Evolutionary conservation across 2,329 filamentous ascomycete genomes (phyloP).

Genomic region (Claviceps paspali): DNA sequence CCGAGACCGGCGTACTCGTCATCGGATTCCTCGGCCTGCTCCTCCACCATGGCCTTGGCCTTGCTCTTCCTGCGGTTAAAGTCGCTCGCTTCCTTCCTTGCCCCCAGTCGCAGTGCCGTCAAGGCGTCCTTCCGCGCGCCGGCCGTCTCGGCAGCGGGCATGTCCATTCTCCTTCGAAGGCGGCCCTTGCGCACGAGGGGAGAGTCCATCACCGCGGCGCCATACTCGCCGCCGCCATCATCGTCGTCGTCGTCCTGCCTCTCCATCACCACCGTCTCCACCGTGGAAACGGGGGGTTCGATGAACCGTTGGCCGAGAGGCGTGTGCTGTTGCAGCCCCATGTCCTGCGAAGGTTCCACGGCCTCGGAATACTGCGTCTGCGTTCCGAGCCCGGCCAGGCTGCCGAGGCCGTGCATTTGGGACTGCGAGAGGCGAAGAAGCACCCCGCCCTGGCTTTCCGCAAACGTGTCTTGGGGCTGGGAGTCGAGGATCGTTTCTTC

Average conservation of each 20-base stretch:
- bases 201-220: slow-evolving; percentile 35
- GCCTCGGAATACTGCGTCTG: slow-evolving; percentile 52
- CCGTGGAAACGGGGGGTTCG: slow-evolving; percentile 49
- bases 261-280: slow-evolving; percentile 47
- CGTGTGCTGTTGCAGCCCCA: slow-evolving; percentile 57
- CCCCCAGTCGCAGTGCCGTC: too few relatives aligned
- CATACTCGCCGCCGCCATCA: slow-evolving; percentile 19
- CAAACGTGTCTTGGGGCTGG: slow-evolving; percentile 20
- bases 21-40: slow-evolving; percentile 93
- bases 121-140: too few relatives aligned
- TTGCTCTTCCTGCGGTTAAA: slow-evolving; percentile 80
- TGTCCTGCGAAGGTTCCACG: slow-evolving; percentile 67
- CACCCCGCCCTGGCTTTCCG: slow-evolving; percentile 28
- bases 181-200: slow-evolving; percentile 48
- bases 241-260: slow-evolving; percentile 18
- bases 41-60: slow-evolving; percentile 75
- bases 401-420: slow-evolving; percentile 43
- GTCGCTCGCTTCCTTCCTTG: slow-evolving; percentile 29
- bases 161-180: slow-evolving; percentile 28
- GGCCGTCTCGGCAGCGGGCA: slow-evolving; percentile 6
- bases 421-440: slow-evolving; percentile 45
- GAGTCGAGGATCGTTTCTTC: slow-evolving; percentile 36
- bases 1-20: slow-evolving; percentile 95
- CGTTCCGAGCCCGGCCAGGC: slow-evolving; percentile 30
- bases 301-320: slow-evolving; percentile 55